A percentile compares a stretch with the other conserved stretches of the same genome.
Evolutionary conservation across 306 rosid genomes (phyloP).

Genomic region (Urtica urens): DNA sequence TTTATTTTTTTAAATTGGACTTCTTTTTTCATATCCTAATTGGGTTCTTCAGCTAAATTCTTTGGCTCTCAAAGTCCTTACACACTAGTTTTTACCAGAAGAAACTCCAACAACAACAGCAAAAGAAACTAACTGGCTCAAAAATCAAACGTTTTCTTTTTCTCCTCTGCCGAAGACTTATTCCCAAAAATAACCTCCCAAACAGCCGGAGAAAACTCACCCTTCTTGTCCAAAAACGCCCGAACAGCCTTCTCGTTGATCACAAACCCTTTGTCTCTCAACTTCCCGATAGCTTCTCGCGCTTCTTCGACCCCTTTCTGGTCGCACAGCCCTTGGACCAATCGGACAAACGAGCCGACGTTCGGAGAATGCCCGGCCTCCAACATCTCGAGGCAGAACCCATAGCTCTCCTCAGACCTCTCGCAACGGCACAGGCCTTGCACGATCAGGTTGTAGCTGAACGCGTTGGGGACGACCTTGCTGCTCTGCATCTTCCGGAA

Average conservation of each 20-base stretch:
- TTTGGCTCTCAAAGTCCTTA: too few species aligned
- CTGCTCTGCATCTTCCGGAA: conserved; percentile 55
- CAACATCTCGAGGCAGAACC: conserved; percentile 77
- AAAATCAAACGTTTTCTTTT: too few species aligned
- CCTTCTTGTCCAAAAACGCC: conserved; percentile 59
- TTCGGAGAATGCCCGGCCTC: conserved; percentile 73
- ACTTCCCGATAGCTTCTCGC: conserved; percentile 32
- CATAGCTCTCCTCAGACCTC: conserved; percentile 40
- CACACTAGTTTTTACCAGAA: too few species aligned
- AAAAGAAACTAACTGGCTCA: too few species aligned
- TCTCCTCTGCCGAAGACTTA: too few species aligned
- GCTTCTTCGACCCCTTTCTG: conserved; percentile 61
- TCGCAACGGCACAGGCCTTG: conserved; percentile 55
- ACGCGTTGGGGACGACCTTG: conserved; percentile 49
- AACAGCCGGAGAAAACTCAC: conserved; percentile 37
- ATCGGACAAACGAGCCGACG: conserved; percentile 55
- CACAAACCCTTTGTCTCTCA: conserved; percentile 55
- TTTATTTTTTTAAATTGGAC: too few species aligned
- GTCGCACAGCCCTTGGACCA: conserved; percentile 49
- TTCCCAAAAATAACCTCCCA: conserved; percentile 79
- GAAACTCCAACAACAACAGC: too few species aligned
- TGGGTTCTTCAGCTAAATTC: too few species aligned
- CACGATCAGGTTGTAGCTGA: conserved; percentile 56
- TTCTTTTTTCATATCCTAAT: too few species aligned
- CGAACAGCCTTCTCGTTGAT: conserved; percentile 61